Base-by-base conservation (phyloP, 805 yeast genomes). In the Nakazawaea ernobii region DNA sequence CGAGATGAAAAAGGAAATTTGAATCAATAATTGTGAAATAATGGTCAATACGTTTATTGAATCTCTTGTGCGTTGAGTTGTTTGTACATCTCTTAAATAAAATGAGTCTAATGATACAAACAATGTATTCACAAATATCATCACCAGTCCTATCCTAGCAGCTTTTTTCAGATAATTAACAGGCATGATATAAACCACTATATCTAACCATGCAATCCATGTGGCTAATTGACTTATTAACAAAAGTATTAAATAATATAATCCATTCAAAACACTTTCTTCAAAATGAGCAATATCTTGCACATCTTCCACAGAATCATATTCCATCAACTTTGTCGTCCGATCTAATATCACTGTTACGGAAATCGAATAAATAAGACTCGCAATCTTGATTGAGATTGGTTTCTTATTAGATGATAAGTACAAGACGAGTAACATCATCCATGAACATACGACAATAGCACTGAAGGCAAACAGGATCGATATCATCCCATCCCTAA, bases 381-480 rank as follows among this genome's bases (percentile, higher is more conserved):
- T 78, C 5, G 86, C 79, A 8, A 81, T 29, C 35, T 75, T 76
- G 33, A 86, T 73, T 39, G 80, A 61, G 36, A 68, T 59, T 4
- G 91, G 89, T 47, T 84, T 76, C 26, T 76, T 66, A 53, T 77
- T 77, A 35, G 75, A 77, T 17, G 79, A 73, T 30, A 86, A 59
- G 17, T 76, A 57, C 38, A 84, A 67, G 32, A 85, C 62, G 14
- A 84, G 51, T 43, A 83, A 64, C 26, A 87, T 67, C 79, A 86
- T 79, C 95, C 95, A 87, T 27, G 82, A 69, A 13, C 83, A 73
- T 6, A 79, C 77, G 50, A 80, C 78, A 15, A 77, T 68, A 0
- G 82, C 78, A 46, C 79, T 70, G 4, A 75, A 58, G n/a, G 74
- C 74, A 61, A 78, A 81, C 39, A 76, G 63, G 3, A 80, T 63